Conservation (phyloP, 306 rosid species). For the Datisca glomerata region DNA sequence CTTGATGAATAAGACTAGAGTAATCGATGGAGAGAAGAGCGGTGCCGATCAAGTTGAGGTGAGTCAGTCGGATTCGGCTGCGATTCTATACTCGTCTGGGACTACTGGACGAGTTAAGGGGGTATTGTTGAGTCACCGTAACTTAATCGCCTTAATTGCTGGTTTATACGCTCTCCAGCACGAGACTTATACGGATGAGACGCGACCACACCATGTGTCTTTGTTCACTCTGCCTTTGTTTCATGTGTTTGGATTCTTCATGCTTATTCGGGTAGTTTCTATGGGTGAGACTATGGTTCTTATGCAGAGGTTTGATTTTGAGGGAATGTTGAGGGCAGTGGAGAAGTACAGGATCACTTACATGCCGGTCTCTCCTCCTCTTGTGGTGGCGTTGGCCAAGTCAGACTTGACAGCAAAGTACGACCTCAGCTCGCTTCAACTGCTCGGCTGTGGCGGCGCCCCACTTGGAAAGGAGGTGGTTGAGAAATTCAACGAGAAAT, state of each 20-base stretch:
- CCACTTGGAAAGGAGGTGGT: slow-evolving; percentile 56
- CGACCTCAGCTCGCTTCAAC: slow-evolving; percentile 48
- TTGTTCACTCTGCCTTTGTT: slow-evolving; percentile 46
- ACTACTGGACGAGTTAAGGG: slow-evolving; percentile 86
- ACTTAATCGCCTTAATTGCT: slow-evolving; percentile 32
- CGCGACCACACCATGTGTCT: slow-evolving; percentile 21
- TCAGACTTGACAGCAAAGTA: slow-evolving; percentile 45
- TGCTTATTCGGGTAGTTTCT: slow-evolving; percentile 36
- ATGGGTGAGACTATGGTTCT: slow-evolving; percentile 51
- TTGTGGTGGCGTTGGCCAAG: slow-evolving; percentile 55
- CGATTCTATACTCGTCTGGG: slow-evolving; percentile 75
- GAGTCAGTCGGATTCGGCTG: slow-evolving; percentile 49
- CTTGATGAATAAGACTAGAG: slow-evolving; percentile 20
- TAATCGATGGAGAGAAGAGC: background rate
- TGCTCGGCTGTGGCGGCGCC: slow-evolving; percentile 60
- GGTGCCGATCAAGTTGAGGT: background rate
- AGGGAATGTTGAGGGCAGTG: slow-evolving; percentile 48
- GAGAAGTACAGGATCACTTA: slow-evolving; percentile 37
- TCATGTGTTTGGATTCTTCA: slow-evolving; percentile 66
- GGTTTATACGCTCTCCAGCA: slow-evolving; percentile 20
- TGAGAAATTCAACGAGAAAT: slow-evolving; percentile 29
- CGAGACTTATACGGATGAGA: background rate
- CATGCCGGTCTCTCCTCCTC: slow-evolving; percentile 81
- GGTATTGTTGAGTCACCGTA: slow-evolving; percentile 51
- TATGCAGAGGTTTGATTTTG: slow-evolving; percentile 59